phyloP scores from a whole-genome alignment of 2,329 filamentous ascomycete species.

The Talaromyces verruculosus region DNA sequence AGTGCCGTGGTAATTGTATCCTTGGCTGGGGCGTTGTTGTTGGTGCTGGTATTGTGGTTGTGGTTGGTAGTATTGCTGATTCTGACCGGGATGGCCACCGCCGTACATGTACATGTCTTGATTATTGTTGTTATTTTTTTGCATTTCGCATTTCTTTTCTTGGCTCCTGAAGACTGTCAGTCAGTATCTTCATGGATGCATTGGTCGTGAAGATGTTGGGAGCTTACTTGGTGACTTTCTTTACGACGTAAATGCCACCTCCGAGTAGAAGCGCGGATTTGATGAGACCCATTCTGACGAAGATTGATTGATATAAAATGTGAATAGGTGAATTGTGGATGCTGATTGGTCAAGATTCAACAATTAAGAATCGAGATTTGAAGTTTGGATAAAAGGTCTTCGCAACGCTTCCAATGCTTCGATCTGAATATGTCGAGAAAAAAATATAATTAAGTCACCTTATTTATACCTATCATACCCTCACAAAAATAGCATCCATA shows the following conservation, averaged over 20 bases:
- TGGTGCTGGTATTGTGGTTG: conserved; percentile 2
- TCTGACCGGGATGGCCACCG: background rate
- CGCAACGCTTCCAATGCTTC: background rate
- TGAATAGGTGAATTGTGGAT: background rate
- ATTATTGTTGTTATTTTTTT: background rate
- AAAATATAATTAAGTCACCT: too few species aligned
- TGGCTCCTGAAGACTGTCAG: background rate
- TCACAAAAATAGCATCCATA: background rate
- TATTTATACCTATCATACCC: background rate
- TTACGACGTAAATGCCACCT: conserved; percentile 6
- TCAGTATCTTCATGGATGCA: background rate
- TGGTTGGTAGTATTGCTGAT: conserved; percentile 1
- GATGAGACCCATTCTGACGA: conserved; percentile 13
- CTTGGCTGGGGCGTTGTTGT: background rate
- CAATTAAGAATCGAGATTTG: background rate
- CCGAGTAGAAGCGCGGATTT: conserved; percentile 13
- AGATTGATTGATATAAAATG: background rate
- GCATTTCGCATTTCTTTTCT: conserved; percentile 3
- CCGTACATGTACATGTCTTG: background rate
- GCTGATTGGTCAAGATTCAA: background rate
- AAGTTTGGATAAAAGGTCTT: background rate
- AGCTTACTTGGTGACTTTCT: background rate
- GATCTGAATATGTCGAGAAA: background rate
- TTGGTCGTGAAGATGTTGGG: background rate
- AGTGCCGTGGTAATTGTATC: background rate